These are phyloP conservation scores for Mercurialis annua DNA, from an alignment of 345 rosid genomes.

Conservation along the genomic window DNA sequence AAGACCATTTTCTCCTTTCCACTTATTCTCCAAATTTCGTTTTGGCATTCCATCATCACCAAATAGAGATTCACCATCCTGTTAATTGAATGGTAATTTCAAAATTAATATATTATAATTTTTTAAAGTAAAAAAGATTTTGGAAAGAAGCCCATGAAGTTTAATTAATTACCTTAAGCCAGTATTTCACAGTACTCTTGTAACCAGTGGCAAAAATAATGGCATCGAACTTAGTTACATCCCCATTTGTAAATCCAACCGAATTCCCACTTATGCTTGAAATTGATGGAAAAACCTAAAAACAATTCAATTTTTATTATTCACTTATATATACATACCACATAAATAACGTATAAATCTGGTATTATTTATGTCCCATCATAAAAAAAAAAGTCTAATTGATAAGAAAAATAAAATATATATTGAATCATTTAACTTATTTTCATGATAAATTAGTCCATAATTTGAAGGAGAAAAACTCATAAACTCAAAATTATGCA, in stretches of 20 bases:
- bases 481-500: too few relatives aligned
- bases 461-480: too few relatives aligned
- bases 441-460: too few relatives aligned
- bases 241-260: slow-evolving; percentile 30
- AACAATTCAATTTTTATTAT: too few relatives aligned
- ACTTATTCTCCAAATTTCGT: slow-evolving; percentile 29
- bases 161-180: slow-evolving; percentile 45
- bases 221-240: slow-evolving; percentile 27
- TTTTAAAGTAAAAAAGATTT: background rate
- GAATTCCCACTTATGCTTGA: slow-evolving; percentile 25
- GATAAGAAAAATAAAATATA: too few relatives aligned
- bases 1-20: slow-evolving; percentile 55
- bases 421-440: too few relatives aligned
- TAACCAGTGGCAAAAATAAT: slow-evolving; percentile 62
- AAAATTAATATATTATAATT: background rate
- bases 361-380: too few relatives aligned
- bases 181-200: slow-evolving; percentile 40
- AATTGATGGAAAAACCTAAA: slow-evolving; percentile 37
- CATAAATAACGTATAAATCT: too few relatives aligned
- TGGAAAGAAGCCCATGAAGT: background rate
- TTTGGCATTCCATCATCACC: slow-evolving; percentile 43
- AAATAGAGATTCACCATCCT: slow-evolving; percentile 37
- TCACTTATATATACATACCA: too few relatives aligned
- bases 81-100: background rate
- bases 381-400: too few relatives aligned